Conservation (phyloP, 805 yeast species). For the Diddensiella santjacobensis region DNA sequence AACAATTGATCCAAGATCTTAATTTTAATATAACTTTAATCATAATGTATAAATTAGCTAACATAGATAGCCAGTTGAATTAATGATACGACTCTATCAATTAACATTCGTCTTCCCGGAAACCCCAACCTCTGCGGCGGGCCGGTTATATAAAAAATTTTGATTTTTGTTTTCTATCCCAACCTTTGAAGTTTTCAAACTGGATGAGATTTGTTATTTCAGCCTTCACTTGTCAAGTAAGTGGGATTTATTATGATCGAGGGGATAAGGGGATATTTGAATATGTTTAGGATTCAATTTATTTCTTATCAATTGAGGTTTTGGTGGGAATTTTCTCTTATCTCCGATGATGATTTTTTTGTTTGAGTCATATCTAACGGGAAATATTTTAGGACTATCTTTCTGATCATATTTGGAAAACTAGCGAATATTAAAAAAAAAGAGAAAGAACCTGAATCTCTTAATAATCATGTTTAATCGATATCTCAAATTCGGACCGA, state of each 20-base stretch:
- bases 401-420: constrained; percentile 49
- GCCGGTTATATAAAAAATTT: no score
- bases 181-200: no score
- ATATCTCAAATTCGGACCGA: not conserved
- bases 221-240: constrained; percentile 20
- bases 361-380: not conserved
- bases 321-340: not conserved
- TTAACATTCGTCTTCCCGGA: no score
- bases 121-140: no score
- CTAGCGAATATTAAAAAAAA: constrained; percentile 37
- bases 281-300: no score
- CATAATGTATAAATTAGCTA: no score
- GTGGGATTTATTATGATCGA: constrained; percentile 1
- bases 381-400: constrained; percentile 23
- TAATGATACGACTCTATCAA: no score
- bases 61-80: no score
- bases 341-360: no score
- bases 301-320: constrained; percentile 1
- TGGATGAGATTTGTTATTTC: constrained; percentile 19
- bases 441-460: not conserved
- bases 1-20: no score
- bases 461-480: not conserved
- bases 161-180: no score
- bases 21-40: no score
- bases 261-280: not conserved